Percentiles rank a stretch among this genome's conserved stretches.
phyloP scores from a whole-genome alignment of 768 basidiomycete species.

The Postia placenta region DNA sequence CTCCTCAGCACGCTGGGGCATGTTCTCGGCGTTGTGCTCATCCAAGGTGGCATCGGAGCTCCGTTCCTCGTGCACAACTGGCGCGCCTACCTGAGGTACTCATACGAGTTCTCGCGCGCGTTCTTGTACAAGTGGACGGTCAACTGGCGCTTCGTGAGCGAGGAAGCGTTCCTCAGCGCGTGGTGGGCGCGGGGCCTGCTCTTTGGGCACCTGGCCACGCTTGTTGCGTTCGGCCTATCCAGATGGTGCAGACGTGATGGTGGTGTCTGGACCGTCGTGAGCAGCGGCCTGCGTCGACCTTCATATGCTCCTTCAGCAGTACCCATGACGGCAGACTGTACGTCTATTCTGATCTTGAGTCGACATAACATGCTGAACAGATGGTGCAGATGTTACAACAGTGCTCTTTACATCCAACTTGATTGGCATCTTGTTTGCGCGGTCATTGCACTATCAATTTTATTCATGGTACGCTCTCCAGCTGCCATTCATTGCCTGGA shows the following conservation, averaged over 20 bases:
- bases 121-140: slow-evolving; percentile 98
- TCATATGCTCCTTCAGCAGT: slow-evolving; percentile 38
- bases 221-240: slow-evolving; percentile 62
- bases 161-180: slow-evolving; percentile 66
- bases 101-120: slow-evolving; percentile 83
- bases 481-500: slow-evolving; percentile 77
- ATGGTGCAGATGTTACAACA: slow-evolving; percentile 44
- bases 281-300: slow-evolving; percentile 48
- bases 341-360: slow-evolving; percentile 27
- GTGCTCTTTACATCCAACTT: slow-evolving; percentile 88
- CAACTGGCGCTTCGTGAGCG: slow-evolving; percentile 88
- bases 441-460: slow-evolving; percentile 97
- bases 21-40: slow-evolving; percentile 35
- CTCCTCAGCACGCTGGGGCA: slow-evolving; percentile 45
- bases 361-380: too few species aligned
- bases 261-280: slow-evolving; percentile 51
- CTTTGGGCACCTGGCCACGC: slow-evolving; percentile 50
- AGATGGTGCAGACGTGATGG: slow-evolving; percentile 78
- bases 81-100: slow-evolving; percentile 59
- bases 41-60: slow-evolving; percentile 58
- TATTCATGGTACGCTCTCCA: slow-evolving; percentile 97
- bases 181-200: slow-evolving; percentile 60
- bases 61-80: slow-evolving; percentile 64
- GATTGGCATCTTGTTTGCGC: slow-evolving; percentile 86
- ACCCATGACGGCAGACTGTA: slow-evolving; percentile 59